Base-by-base conservation (phyloP, 352 stramenopile genomes). In the Thalassiosira hispida region DNA sequence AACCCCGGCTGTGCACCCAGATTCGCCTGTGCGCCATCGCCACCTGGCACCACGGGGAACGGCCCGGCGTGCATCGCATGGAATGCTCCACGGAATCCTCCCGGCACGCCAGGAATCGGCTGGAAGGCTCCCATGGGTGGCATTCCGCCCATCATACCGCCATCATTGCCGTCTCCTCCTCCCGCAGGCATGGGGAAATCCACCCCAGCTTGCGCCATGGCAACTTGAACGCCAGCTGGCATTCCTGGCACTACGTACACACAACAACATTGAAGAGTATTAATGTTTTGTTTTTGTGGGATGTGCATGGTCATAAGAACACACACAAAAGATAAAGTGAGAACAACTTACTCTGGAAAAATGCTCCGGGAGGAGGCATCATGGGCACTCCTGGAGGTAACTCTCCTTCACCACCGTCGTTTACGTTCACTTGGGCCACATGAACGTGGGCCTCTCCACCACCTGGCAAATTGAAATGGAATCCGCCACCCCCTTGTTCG, bases 191-290 rank as follows among this genome's bases (percentile, higher is more conserved):
- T n/a, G n/a, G n/a, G n/a, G n/a, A 23, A 5, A 53, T 23, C n/a
- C 18, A 23, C 12, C 18, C 44, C 44, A 53, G 44, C 44, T 53
- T 53, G 12, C 12, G 44, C 44, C 12, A 53, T 23, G 44, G 44
- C 44, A 53, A 53, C 44, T 53, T 53, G 44, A 53, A 53, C n/a
- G 7, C 44, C 44, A 8, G 18, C 44, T n/a, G 44, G 44, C 44
- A 53, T 53, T 23, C 44, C 44, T 53, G 44, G 44, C 12, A 53
- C 44, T 53, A 53, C 7, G 44, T 53, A 53, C 44, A 53, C 12
- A 23, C 44, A 53, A 53, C 12, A 53, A 20, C 12, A 53, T 23
- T 23, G 7, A 53, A 23, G 12, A 53, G 44, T 23, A 53, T 53
- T 23, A n/a, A 53, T 53, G 12, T 23, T 23, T 53, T 53, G 44